phyloP scores from a whole-genome alignment of 768 basidiomycete genomes.

The Leccinum boreale region DNA sequence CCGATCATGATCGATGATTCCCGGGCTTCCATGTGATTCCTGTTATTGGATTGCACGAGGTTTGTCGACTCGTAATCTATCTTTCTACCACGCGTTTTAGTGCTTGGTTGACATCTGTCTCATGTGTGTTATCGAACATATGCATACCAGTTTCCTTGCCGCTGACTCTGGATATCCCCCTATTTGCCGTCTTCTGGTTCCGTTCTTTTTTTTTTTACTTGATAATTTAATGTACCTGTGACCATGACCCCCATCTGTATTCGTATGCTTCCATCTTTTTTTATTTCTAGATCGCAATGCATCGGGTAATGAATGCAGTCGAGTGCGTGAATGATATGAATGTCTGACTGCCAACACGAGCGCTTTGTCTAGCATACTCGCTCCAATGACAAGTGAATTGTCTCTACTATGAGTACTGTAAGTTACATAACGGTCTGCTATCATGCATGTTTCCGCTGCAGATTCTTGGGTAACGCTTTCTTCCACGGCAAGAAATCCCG shows the following conservation, averaged over 20 bases:
- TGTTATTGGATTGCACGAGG: neutral
- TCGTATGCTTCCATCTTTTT: constrained; percentile 6
- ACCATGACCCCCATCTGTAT: constrained; percentile 14
- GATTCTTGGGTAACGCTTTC: constrained; percentile 73
- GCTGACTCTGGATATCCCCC: neutral
- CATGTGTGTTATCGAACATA: constrained; percentile 10
- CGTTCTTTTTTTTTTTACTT: neutral
- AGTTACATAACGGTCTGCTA: neutral
- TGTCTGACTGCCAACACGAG: neutral
- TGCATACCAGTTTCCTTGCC: constrained; percentile 8
- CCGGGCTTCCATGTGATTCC: too few species aligned
- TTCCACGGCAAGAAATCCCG: constrained; percentile 85
- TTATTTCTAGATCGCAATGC: constrained; percentile 4
- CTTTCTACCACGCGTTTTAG: neutral
- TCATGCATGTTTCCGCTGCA: constrained; percentile 69
- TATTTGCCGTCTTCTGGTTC: neutral
- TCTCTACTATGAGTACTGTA: neutral
- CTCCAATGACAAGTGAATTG: neutral
- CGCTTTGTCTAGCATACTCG: neutral
- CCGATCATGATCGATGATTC: constrained; percentile 35
- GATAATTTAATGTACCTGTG: constrained; percentile 20
- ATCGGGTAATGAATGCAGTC: neutral
- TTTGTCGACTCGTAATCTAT: neutral
- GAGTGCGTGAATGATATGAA: neutral
- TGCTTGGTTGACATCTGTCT: neutral